Conservation (phyloP, 192 early-diverging fungal genomes). For the Gigaspora rosea region DNA sequence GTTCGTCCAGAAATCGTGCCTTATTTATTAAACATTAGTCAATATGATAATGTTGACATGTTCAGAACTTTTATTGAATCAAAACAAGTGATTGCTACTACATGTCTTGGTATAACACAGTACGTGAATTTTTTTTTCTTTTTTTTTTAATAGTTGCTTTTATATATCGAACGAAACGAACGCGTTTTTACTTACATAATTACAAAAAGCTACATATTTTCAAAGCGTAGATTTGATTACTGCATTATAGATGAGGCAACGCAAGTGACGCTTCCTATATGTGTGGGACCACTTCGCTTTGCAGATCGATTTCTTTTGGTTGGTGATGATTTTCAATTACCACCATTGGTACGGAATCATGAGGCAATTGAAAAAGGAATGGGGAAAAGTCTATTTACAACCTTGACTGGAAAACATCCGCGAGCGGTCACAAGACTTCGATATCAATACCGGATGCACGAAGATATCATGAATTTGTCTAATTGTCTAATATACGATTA, state of each 20-base stretch:
- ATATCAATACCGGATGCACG: slow-evolving; percentile 93
- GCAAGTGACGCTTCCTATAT: slow-evolving; percentile 89
- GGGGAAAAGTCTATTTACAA: slow-evolving; percentile 75
- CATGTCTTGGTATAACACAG: slow-evolving; percentile 86
- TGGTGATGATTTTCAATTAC: slow-evolving; percentile 94
- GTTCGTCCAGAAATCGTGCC: slow-evolving; percentile 54
- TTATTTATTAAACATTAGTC: slow-evolving; percentile 31
- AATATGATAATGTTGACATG: slow-evolving; percentile 59
- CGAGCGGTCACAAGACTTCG: slow-evolving; percentile 70
- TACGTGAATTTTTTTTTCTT: slow-evolving; percentile 40
- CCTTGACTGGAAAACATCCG: slow-evolving; percentile 80
- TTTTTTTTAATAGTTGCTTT: slow-evolving; percentile 10
- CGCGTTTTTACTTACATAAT: background rate
- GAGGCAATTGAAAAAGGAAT: slow-evolving; percentile 58
- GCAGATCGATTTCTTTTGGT: slow-evolving; percentile 88
- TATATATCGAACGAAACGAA: background rate
- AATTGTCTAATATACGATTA: slow-evolving; percentile 84
- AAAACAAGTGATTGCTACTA: slow-evolving; percentile 78
- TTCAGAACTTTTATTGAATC: slow-evolving; percentile 62
- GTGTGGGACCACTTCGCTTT: slow-evolving; percentile 83
- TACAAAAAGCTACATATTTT: slow-evolving; percentile 50
- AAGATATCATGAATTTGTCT: slow-evolving; percentile 82
- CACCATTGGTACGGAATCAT: slow-evolving; percentile 75
- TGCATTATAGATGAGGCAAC: slow-evolving; percentile 97
- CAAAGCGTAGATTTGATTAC: slow-evolving; percentile 82